These are phyloP conservation scores for Tetrapyrgos nigripes DNA, from an alignment of 1,284 basidiomycete genomes.

Conservation along the genomic window DNA sequence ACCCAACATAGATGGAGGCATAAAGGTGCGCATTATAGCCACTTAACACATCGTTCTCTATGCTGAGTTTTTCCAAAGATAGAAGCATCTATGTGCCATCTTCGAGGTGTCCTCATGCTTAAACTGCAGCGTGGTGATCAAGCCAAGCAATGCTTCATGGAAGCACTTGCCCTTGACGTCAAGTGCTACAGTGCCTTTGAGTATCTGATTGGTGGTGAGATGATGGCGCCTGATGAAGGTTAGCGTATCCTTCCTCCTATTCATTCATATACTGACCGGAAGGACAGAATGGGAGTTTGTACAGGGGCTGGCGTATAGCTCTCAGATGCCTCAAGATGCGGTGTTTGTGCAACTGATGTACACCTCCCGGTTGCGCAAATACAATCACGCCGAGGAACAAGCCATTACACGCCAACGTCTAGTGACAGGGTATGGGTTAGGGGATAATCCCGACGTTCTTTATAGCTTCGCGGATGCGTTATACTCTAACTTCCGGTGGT, in stretches of 20 bases:
- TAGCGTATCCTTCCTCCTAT: constrained; percentile 20
- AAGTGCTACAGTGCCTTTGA: constrained; percentile 98
- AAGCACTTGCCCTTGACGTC: constrained; percentile 92
- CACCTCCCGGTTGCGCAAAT: constrained; percentile 89
- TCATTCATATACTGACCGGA: constrained; percentile 11
- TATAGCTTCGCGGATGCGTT: constrained; percentile 92
- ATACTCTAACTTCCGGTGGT: constrained; percentile 89
- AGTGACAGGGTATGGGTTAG: constrained; percentile 79
- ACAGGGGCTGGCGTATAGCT: constrained; percentile 80
- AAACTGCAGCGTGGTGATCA: constrained; percentile 89
- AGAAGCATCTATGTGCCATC: constrained; percentile 93
- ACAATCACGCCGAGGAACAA: constrained; percentile 85
- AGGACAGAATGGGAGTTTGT: constrained; percentile 95
- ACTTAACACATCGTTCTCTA: background rate
- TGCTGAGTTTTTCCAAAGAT: constrained; percentile 56
- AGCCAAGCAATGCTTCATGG: constrained; percentile 94
- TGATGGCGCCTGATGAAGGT: constrained; percentile 96
- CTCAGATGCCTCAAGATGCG: constrained; percentile 87
- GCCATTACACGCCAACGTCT: constrained; percentile 76
- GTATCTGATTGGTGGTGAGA: constrained; percentile 89
- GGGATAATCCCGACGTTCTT: constrained; percentile 92
- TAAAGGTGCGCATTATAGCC: constrained; percentile 64
- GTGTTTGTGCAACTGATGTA: constrained; percentile 93
- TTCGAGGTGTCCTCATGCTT: constrained; percentile 93
- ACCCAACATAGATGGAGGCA: constrained; percentile 83